phyloP scores from a whole-genome alignment of 2,329 filamentous ascomycete species.

The Annulohypoxylon truncatum region DNA sequence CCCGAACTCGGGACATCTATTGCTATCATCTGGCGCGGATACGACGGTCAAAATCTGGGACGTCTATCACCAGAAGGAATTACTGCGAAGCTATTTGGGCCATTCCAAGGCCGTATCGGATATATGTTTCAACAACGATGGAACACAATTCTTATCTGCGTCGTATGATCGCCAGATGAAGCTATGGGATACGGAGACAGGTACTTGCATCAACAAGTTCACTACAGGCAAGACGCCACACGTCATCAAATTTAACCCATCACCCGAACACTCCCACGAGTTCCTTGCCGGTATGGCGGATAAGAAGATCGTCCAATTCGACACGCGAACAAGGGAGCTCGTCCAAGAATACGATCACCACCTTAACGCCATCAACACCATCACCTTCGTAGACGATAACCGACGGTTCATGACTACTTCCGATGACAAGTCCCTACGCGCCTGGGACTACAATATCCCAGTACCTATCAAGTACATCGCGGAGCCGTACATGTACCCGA shows the following conservation, averaged over 20 bases:
- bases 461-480: conserved; percentile 99
- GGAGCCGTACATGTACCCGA: conserved; percentile 96
- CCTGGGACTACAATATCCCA: conserved; percentile 98
- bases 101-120: conserved; percentile 93
- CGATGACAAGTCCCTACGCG: conserved; percentile 94
- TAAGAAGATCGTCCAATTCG: conserved; percentile 99
- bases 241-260: conserved; percentile 92
- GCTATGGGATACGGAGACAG: conserved; percentile 97
- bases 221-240: conserved; percentile 95
- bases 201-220: conserved; percentile 87
- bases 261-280: conserved; percentile 80
- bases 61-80: conserved; percentile 87
- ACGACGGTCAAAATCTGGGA: conserved; percentile 94
- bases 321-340: conserved; percentile 81
- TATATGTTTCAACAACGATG: conserved; percentile 84
- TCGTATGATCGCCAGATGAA: conserved; percentile 97
- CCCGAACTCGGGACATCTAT: conserved; percentile 84
- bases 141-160: conserved; percentile 87
- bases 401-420: conserved; percentile 97
- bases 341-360: conserved; percentile 99
- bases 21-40: conserved; percentile 91
- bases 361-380: conserved; percentile 95
- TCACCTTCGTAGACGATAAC: conserved; percentile 94
- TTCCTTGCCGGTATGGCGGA: conserved; percentile 98
- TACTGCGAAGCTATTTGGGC: conserved; percentile 90